Evolutionary conservation across 148 eudicot species (phyloP).

Genomic region (Selenicereus undatus): DNA sequence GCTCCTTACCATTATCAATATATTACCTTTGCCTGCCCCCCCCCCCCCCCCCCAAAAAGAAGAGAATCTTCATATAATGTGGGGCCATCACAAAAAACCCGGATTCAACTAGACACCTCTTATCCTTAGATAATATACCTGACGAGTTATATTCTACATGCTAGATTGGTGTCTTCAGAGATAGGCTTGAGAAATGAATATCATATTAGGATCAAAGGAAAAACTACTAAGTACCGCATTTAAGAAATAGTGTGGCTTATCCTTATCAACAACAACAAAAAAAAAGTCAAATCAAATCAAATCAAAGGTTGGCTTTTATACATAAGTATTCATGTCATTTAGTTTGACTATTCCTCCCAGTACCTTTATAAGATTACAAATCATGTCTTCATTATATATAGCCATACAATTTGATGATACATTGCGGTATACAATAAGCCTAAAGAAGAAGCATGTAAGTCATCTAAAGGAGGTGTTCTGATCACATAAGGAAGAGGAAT

Average conservation of each 20-base stretch:
- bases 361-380: neutral
- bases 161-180: neutral
- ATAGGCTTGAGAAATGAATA: neutral
- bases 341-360: neutral
- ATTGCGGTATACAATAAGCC: neutral
- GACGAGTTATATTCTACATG: neutral
- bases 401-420: neutral
- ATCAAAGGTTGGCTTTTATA: neutral
- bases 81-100: neutral
- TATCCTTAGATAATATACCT: neutral
- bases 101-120: neutral
- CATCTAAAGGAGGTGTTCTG: no score
- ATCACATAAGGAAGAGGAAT: neutral
- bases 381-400: neutral
- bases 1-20: no score
- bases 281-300: neutral
- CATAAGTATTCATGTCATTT: neutral
- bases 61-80: neutral
- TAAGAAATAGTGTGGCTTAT: no score
- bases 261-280: no score
- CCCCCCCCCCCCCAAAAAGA: no score
- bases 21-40: no score
- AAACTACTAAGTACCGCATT: no score
- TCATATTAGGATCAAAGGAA: no score
- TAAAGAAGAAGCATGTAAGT: neutral